Evolutionary conservation across 768 basidiomycete species (phyloP).

Genomic region (Sarcodon aspratus): DNA sequence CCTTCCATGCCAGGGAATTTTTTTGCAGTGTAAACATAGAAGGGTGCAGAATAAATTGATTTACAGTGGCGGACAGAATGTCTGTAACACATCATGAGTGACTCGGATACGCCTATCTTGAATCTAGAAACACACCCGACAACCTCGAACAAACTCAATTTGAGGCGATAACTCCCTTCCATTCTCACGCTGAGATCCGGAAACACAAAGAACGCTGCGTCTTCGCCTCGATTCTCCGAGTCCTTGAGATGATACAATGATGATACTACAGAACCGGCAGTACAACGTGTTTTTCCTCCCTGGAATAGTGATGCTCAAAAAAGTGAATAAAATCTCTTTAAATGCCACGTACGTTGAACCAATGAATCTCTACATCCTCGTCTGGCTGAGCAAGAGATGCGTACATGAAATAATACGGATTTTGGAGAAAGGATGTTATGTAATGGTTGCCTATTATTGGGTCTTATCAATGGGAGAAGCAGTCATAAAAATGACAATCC

Average conservation of each 20-base stretch:
- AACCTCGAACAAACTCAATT: conserved; percentile 78
- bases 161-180: conserved; percentile 78
- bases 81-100: conserved; percentile 6
- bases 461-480: neutral
- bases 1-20: conserved; percentile 97
- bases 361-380: conserved; percentile 81
- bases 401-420: conserved; percentile 96
- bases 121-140: conserved; percentile 53
- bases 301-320: conserved; percentile 14
- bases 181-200: conserved; percentile 88
- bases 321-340: neutral
- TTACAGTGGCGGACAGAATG: conserved; percentile 50
- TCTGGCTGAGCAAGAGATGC: conserved; percentile 84
- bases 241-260: conserved; percentile 82
- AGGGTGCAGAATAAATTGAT: conserved; percentile 77
- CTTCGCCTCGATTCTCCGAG: conserved; percentile 43
- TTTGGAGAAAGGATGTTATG: conserved; percentile 63
- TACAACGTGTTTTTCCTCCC: conserved; percentile 87
- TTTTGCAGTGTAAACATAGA: conserved; percentile 94
- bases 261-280: conserved; percentile 84
- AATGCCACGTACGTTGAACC: conserved; percentile 50
- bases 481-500: neutral
- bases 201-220: conserved; percentile 94
- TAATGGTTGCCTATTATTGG: conserved; percentile 18
- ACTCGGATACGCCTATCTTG: neutral